Percentiles rank a stretch among this genome's conserved stretches.
phyloP scores from a whole-genome alignment of 1,284 basidiomycete genomes.

The Trametes sp. region DNA sequence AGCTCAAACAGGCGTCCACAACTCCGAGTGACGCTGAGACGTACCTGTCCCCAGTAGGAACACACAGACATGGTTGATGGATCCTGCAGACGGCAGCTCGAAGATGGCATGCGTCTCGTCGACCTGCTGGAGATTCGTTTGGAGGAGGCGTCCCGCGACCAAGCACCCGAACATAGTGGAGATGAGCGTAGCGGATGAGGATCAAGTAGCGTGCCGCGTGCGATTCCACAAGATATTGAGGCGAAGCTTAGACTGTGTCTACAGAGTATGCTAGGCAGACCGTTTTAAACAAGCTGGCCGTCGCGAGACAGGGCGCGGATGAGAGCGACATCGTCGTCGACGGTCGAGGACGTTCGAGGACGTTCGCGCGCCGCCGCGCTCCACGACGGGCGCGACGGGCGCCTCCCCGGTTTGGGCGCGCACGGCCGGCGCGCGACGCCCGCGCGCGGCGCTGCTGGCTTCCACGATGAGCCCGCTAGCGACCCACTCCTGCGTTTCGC shows the following conservation, averaged over 20 bases:
- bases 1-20: not conserved
- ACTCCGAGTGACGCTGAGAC: slow-evolving; percentile 33
- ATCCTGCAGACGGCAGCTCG: slow-evolving; percentile 76
- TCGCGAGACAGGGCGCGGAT: not conserved
- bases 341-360: slow-evolving; percentile 19
- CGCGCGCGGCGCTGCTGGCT: too few relatives aligned
- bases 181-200: not conserved
- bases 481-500: too few relatives aligned
- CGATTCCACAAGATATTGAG: too few relatives aligned
- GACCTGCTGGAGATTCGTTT: slow-evolving; percentile 79
- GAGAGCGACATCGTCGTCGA: not conserved
- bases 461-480: too few relatives aligned
- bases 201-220: not conserved
- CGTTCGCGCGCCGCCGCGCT: slow-evolving; percentile 23
- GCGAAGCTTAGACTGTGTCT: too few relatives aligned
- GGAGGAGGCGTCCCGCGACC: slow-evolving; percentile 77
- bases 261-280: too few relatives aligned
- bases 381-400: slow-evolving; percentile 8
- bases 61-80: slow-evolving; percentile 90
- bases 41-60: slow-evolving; percentile 85
- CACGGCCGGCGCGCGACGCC: too few relatives aligned
- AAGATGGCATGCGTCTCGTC: slow-evolving; percentile 90
- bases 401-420: not conserved
- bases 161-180: slow-evolving; percentile 75
- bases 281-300: too few relatives aligned